A percentile compares a stretch with the other conserved stretches of the same genome.
Evolutionary conservation across 352 stramenopile genomes (phyloP).

Genomic region (Pythium plurisporium): DNA sequence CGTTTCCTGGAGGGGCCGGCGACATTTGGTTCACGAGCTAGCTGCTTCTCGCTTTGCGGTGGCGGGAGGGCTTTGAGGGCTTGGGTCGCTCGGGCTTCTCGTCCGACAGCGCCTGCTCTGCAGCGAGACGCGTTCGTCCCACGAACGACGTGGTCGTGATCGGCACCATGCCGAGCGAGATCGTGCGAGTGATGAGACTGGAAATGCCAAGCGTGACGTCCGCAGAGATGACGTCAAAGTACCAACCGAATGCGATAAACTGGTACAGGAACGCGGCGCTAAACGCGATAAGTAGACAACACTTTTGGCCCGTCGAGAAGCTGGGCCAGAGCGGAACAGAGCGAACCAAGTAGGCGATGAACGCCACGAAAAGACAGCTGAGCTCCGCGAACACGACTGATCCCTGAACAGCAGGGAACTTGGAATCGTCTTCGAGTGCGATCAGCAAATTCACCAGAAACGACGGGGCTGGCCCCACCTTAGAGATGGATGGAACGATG

Average conservation of each 20-base stretch:
- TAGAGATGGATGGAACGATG: background rate
- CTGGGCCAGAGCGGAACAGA: conserved; percentile 49
- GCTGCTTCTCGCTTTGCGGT: conserved; percentile 9
- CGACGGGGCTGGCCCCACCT: background rate
- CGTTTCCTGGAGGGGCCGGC: too few species aligned
- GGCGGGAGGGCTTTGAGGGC: background rate
- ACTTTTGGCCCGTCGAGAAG: conserved; percentile 53
- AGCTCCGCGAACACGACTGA: conserved; percentile 23
- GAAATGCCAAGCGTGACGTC: conserved; percentile 56
- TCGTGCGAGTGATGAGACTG: conserved; percentile 63
- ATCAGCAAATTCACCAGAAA: background rate
- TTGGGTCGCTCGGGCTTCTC: background rate
- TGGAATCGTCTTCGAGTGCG: conserved; percentile 7
- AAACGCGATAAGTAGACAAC: conserved; percentile 45
- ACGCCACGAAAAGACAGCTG: conserved; percentile 60
- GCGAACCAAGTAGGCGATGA: conserved; percentile 51
- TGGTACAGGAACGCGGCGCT: conserved; percentile 41
- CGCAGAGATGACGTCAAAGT: conserved; percentile 29
- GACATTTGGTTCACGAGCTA: too few species aligned
- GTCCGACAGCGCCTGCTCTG: background rate
- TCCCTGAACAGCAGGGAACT: conserved; percentile 12
- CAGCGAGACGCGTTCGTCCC: conserved; percentile 19
- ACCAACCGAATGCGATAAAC: conserved; percentile 39
- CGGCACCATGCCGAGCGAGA: conserved; percentile 67
- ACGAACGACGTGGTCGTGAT: conserved; percentile 71